These are phyloP conservation scores for Acanthochlamys bracteata DNA, from an alignment of 106 monocot genomes.

Conservation along the genomic window DNA sequence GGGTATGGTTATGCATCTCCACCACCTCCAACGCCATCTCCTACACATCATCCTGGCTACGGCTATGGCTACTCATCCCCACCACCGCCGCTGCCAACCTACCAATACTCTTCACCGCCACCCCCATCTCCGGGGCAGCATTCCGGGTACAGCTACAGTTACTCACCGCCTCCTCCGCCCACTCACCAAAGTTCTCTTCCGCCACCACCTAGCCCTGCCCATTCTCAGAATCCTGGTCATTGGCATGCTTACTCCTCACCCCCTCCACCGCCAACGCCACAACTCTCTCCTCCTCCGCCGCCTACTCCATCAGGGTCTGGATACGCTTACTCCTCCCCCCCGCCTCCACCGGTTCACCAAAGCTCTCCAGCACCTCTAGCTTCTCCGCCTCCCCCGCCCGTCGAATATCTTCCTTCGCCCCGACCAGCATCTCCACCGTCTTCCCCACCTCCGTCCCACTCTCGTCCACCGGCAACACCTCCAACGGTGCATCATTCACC, in stretches of 20 bases:
- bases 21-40: too few relatives aligned
- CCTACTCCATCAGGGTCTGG: not conserved
- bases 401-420: too few relatives aligned
- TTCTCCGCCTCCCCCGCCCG: not conserved
- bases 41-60: too few relatives aligned
- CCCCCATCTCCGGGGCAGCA: not conserved
- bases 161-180: not conserved
- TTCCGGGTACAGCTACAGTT: not conserved
- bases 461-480: constrained; percentile 1
- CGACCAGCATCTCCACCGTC: too few relatives aligned
- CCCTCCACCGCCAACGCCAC: too few relatives aligned
- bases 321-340: not conserved
- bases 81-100: not conserved
- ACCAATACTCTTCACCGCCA: not conserved
- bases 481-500: not conserved
- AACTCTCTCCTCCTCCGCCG: not conserved
- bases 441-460: not conserved
- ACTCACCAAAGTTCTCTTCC: not conserved
- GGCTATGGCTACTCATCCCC: too few relatives aligned
- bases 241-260: too few relatives aligned
- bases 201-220: not conserved
- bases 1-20: too few relatives aligned
- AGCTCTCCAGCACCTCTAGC: constrained; percentile 2
- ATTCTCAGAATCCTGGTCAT: too few relatives aligned
- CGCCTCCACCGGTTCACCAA: not conserved